phyloP scores from a whole-genome alignment of 129 eudicot species.

The Smallanthus sonchifolius region DNA sequence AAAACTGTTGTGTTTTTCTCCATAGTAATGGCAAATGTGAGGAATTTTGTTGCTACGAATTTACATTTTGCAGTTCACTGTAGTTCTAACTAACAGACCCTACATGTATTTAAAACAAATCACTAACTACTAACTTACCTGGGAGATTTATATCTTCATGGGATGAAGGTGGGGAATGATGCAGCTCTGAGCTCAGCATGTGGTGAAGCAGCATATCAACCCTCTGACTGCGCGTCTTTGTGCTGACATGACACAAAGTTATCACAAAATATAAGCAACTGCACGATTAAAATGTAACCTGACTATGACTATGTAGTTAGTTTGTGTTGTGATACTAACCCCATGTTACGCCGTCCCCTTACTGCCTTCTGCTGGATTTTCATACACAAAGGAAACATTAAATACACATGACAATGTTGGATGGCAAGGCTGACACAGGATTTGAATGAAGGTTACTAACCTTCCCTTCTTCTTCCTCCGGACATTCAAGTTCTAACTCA shows the following conservation, averaged over 20 bases:
- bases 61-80: not conserved
- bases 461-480: slow-evolving; percentile 50
- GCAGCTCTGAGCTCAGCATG: slow-evolving; percentile 77
- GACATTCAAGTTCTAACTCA: slow-evolving; percentile 71
- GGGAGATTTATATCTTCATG: slow-evolving; percentile 22
- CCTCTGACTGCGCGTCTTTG: slow-evolving; percentile 75
- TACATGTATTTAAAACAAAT: not conserved
- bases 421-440: slow-evolving; percentile 6
- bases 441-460: slow-evolving; percentile 32
- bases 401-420: not conserved
- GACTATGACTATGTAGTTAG: not conserved
- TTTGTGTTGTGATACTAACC: slow-evolving; percentile 38
- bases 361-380: slow-evolving; percentile 36
- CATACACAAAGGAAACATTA: slow-evolving; percentile 9
- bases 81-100: not conserved
- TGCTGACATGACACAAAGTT: slow-evolving; percentile 32
- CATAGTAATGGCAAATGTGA: not conserved
- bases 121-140: not conserved
- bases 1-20: not conserved
- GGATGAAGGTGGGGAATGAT: slow-evolving; percentile 29
- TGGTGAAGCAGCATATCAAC: slow-evolving; percentile 85
- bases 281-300: not conserved
- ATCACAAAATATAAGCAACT: slow-evolving; percentile 1
- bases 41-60: not conserved
- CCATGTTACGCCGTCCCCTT: slow-evolving; percentile 47